Evolutionary conservation across 1,284 basidiomycete genomes (phyloP).

Genomic region (Ceratobasidium sp.): DNA sequence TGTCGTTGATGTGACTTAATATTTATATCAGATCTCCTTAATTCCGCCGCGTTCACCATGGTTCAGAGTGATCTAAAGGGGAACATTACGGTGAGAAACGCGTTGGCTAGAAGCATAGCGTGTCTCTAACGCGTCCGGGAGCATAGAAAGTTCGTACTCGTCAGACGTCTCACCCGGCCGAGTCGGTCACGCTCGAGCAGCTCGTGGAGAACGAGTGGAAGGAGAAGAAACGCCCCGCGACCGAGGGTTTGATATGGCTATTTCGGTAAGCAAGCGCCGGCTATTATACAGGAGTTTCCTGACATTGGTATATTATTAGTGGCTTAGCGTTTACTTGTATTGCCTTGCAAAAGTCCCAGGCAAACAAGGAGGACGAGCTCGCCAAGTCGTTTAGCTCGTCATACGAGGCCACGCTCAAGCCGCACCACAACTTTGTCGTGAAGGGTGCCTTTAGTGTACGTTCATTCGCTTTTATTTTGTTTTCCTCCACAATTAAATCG

Average conservation of each 20-base stretch:
- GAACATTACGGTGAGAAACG: conserved; percentile 81
- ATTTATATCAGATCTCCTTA: conserved; percentile 74
- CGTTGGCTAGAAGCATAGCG: neutral
- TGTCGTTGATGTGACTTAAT: neutral
- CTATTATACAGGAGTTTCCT: neutral
- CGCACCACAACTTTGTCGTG: conserved; percentile 72
- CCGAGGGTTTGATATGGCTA: conserved; percentile 93
- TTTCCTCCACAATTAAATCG: conserved; percentile 6
- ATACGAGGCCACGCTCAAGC: conserved; percentile 82
- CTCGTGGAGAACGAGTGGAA: conserved; percentile 86
- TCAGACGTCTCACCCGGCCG: conserved; percentile 68
- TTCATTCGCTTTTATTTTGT: conserved; percentile 50
- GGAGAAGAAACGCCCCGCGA: conserved; percentile 86
- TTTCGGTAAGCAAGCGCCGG: conserved; percentile 61
- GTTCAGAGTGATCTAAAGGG: conserved; percentile 91
- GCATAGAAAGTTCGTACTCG: conserved; percentile 86
- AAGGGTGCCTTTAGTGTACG: conserved; percentile 83
- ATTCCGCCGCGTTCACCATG: conserved; percentile 82
- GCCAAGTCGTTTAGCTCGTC: conserved; percentile 77
- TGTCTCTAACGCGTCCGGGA: neutral
- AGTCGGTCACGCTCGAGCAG: conserved; percentile 81
- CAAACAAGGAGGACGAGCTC: conserved; percentile 75
- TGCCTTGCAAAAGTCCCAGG: conserved; percentile 76
- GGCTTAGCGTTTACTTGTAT: conserved; percentile 91
- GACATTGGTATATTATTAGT: conserved; percentile 49